Percentiles rank a stretch among this genome's conserved stretches.
Conservation (phyloP, 129 eudicot genomes). For the Heracleum sosnowskyi region DNA sequence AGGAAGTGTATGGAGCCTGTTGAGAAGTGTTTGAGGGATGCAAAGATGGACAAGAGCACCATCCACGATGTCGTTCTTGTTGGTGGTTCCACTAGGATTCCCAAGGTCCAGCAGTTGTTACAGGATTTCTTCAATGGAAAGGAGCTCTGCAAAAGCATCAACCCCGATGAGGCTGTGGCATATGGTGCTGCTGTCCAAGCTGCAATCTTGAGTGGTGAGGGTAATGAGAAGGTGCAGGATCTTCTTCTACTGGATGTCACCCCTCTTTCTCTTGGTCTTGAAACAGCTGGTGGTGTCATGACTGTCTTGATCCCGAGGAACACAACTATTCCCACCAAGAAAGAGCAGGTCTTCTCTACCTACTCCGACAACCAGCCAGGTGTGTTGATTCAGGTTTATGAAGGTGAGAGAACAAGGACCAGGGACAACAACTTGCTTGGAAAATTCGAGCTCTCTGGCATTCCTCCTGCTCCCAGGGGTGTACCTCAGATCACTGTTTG, state of each 20-base stretch:
- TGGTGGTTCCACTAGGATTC: conserved; percentile 79
- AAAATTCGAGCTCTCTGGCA: conserved; percentile 67
- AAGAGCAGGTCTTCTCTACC: conserved; percentile 75
- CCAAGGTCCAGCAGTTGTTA: conserved; percentile 70
- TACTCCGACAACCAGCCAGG: conserved; percentile 73
- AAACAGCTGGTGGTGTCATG: conserved; percentile 83
- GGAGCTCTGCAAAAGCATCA: conserved; percentile 75
- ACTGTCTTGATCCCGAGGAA: conserved; percentile 64
- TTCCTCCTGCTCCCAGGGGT: conserved; percentile 80
- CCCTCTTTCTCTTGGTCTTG: conserved; percentile 64
- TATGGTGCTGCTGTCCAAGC: conserved; percentile 85
- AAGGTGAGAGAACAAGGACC: conserved; percentile 67
- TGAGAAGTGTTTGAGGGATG: conserved; percentile 85
- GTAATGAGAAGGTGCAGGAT: conserved; percentile 76
- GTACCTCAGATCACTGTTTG: conserved; percentile 74
- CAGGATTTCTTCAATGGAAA: conserved; percentile 76
- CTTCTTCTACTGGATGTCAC: conserved; percentile 69
- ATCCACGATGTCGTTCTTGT: conserved; percentile 76
- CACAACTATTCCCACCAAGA: conserved; percentile 82
- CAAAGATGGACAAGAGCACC: conserved; percentile 81
- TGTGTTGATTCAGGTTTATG: conserved; percentile 64
- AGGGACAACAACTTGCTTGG: conserved; percentile 67
- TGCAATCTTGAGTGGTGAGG: conserved; percentile 72
- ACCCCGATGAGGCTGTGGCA: conserved; percentile 90
- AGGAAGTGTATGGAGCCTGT: conserved; percentile 90